phyloP scores from a whole-genome alignment of 2,329 filamentous ascomycete species.

The Xylariaceae sp. region DNA sequence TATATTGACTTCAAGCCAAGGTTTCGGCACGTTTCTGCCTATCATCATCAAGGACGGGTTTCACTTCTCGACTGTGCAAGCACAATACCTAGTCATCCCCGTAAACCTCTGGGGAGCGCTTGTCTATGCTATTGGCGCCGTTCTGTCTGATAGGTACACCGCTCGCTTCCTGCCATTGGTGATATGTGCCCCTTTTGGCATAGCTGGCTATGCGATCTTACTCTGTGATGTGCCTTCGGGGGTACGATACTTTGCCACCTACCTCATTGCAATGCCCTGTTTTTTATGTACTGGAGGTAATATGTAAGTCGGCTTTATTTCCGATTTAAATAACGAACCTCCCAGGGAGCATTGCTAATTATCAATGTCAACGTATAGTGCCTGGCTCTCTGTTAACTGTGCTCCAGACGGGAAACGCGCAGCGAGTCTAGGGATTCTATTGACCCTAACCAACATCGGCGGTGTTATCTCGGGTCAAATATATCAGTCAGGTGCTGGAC shows the following conservation, averaged over 20 bases:
- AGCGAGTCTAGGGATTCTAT: slow-evolving; percentile 37
- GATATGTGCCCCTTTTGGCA: slow-evolving; percentile 39
- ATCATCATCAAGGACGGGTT: slow-evolving; percentile 51
- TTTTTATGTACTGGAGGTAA: slow-evolving; percentile 38
- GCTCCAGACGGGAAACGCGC: slow-evolving; percentile 41
- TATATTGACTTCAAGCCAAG: slow-evolving; percentile 11
- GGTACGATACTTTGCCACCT: slow-evolving; percentile 38
- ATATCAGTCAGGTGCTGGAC: slow-evolving; percentile 35
- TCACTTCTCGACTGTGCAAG: slow-evolving; percentile 47
- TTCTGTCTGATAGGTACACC: slow-evolving; percentile 47
- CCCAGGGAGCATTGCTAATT: background rate
- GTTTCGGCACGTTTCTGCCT: slow-evolving; percentile 50
- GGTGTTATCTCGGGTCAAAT: slow-evolving; percentile 40
- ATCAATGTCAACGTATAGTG: slow-evolving; percentile 15
- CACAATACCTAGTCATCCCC: slow-evolving; percentile 49
- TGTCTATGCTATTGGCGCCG: slow-evolving; percentile 48
- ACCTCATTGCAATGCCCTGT: slow-evolving; percentile 37
- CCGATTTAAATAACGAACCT: too few species aligned
- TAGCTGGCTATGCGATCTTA: slow-evolving; percentile 38
- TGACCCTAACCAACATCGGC: slow-evolving; percentile 37
- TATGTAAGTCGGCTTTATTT: slow-evolving; percentile 29
- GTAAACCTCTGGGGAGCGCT: slow-evolving; percentile 50
- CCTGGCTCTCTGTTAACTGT: slow-evolving; percentile 39
- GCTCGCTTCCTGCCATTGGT: slow-evolving; percentile 47
- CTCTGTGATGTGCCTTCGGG: slow-evolving; percentile 33